Percentiles rank a stretch among this genome's conserved stretches.
Conservation (phyloP, 2,329 filamentous ascomycete species). For the Paraconiothyrium brasiliense region DNA sequence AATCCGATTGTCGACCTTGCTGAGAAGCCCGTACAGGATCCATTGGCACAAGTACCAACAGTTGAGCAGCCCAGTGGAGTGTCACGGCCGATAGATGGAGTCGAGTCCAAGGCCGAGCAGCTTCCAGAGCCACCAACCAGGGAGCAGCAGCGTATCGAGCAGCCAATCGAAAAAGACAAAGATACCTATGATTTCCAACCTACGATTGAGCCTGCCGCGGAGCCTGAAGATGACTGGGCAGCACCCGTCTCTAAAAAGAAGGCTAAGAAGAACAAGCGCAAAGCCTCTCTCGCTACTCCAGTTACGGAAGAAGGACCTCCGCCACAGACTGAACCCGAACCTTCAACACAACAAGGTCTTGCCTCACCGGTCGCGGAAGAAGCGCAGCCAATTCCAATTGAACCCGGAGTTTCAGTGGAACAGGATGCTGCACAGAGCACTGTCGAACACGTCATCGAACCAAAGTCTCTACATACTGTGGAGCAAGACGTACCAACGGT, state of each 20-base stretch:
- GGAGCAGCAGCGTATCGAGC: neutral
- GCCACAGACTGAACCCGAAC: neutral
- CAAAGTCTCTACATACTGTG: neutral
- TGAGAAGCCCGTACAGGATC: neutral
- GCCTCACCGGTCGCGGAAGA: neutral
- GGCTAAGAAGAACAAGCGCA: constrained; percentile 32
- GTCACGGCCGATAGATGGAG: no score
- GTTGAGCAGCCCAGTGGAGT: neutral
- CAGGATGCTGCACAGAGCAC: neutral
- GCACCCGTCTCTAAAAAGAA: constrained; percentile 31
- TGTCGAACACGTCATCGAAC: neutral
- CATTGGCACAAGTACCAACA: neutral
- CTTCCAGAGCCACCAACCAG: neutral
- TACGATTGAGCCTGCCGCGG: neutral
- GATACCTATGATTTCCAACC: neutral
- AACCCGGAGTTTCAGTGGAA: neutral
- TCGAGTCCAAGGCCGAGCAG: neutral
- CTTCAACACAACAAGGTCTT: neutral
- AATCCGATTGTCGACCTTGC: neutral
- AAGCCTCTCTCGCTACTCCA: constrained; percentile 9
- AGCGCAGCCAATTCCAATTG: neutral
- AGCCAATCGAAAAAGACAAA: constrained; percentile 1
- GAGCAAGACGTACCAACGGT: neutral
- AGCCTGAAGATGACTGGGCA: constrained; percentile 16
- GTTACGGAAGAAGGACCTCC: neutral